Conservation (phyloP, 2,329 filamentous ascomycete genomes). For the Trichoderma lentiforme region DNA sequence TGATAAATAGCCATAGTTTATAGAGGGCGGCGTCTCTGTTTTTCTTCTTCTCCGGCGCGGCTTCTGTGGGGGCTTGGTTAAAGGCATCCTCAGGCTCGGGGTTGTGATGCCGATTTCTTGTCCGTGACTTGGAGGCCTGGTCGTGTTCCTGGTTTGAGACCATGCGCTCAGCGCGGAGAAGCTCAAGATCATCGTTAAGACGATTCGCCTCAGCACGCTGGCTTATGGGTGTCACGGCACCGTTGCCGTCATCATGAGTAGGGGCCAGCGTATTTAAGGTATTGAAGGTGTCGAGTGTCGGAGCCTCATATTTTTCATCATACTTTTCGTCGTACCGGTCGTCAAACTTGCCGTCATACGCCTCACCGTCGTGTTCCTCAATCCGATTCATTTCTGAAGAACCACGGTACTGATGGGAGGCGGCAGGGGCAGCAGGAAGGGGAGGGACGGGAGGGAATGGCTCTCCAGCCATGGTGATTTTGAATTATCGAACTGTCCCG, state of each 20-base stretch:
- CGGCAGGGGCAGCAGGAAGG: not conserved
- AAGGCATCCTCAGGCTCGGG: conserved; percentile 45
- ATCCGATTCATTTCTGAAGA: conserved; percentile 5
- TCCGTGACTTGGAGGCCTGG: conserved; percentile 22
- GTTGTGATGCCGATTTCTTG: conserved; percentile 33
- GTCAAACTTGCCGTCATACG: not conserved
- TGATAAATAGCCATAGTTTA: conserved; percentile 44
- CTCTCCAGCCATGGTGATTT: conserved; percentile 12
- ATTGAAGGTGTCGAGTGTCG: conserved; percentile 31
- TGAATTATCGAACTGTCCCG: not conserved
- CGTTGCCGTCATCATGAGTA: conserved; percentile 23
- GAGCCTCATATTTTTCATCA: conserved; percentile 15
- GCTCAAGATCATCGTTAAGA: conserved; percentile 48
- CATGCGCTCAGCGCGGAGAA: conserved; percentile 46
- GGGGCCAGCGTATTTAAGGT: conserved; percentile 30
- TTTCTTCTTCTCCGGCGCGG: conserved; percentile 30
- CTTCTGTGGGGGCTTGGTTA: conserved; percentile 34
- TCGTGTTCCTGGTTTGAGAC: conserved; percentile 44
- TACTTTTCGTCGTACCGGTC: conserved; percentile 13
- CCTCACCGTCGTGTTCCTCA: not conserved
- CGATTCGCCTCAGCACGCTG: conserved; percentile 37
- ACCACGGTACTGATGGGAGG: not conserved
- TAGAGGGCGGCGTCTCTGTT: conserved; percentile 36
- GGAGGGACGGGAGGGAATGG: not conserved
- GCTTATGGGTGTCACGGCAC: conserved; percentile 24